Evolutionary conservation across 495 filamentous ascomycete species (phyloP), one percentile per base, ranked within the genome.

Genomic region (Hypoxylon trugodes): DNA sequence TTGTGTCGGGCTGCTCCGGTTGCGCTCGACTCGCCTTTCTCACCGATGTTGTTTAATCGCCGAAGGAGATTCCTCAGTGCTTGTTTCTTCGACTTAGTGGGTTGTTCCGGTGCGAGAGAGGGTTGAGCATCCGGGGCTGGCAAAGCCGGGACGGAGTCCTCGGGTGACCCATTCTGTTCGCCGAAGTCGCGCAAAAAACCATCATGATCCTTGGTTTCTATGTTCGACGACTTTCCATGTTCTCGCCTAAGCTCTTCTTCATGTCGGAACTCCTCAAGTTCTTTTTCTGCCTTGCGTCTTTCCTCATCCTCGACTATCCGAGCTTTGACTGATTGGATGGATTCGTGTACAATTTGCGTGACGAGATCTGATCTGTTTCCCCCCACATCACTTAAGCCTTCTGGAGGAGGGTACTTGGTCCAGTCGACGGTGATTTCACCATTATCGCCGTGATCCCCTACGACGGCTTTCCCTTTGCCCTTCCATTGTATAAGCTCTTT

Each of bases 331-430:
- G 65, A 72, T 2, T 70, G 61, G 8, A 79, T 70, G 0, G 76
- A 74, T 7, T 70, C 40, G 21, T 68, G 48, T 28, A 74, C 62
- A 10, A 79, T 54, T 32, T 67, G 59, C 1, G 46, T 16, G 41
- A 76, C 56, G 12, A 71, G 58, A 12, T 77, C 72, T 19, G 69
- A 67, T 1, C 48, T 64, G 41, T 50, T 33, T 28, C 66, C 54
- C 4, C 65, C 59, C 8, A 64, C 41, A 3, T 73, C 52, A 9
- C n/a, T 59, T 22, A 79, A 62, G 0, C 57, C 68, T 16, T 59
- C 58, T 0, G 76, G 76, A 5, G 75, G 75, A 4, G 72, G 70
- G 48, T 74, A 79, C 13, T 66, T 49, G 3, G 59, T 72, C 62
- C 74, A 74, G 56, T 76, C 73, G 47, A 70, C 65, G 24, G 49